Evolutionary conservation across 108 stramenopile species (phyloP).

Genomic region (Nitzschia sp.): DNA sequence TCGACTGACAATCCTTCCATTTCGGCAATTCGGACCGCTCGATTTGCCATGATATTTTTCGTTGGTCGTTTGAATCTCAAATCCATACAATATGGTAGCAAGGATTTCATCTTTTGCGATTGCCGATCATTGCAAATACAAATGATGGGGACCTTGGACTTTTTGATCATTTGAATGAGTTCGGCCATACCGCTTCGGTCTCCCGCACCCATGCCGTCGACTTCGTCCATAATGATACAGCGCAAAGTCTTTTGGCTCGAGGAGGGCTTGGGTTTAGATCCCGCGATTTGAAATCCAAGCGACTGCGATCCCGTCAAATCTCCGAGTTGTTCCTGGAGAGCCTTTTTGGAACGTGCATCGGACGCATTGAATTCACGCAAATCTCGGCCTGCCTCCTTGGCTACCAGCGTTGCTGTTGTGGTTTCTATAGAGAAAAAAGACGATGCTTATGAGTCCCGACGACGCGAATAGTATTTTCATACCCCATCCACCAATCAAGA

Average conservation of each 20-base stretch:
- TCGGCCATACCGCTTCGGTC: slow-evolving; percentile 94
- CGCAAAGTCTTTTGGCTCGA: slow-evolving; percentile 38
- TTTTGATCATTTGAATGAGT: slow-evolving; percentile 96
- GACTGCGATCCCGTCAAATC: slow-evolving; percentile 81
- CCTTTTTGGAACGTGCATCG: slow-evolving; percentile 91
- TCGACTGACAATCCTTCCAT: slow-evolving; percentile 82
- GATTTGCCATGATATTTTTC: slow-evolving; percentile 72
- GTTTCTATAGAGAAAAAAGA: slow-evolving; percentile 48
- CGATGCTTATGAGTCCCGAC: background rate
- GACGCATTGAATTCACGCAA: slow-evolving; percentile 96
- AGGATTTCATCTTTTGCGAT: slow-evolving; percentile 79
- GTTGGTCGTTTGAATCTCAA: slow-evolving; percentile 83
- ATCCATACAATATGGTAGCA: slow-evolving; percentile 95
- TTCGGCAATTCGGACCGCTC: slow-evolving; percentile 79
- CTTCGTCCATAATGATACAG: slow-evolving; percentile 98
- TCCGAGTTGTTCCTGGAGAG: slow-evolving; percentile 58
- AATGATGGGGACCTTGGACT: slow-evolving; percentile 94
- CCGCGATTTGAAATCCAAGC: slow-evolving; percentile 29
- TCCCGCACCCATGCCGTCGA: slow-evolving; percentile 98
- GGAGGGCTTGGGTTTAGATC: background rate
- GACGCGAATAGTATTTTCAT: background rate
- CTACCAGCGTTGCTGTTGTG: slow-evolving; percentile 90
- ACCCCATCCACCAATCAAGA: background rate
- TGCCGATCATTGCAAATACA: slow-evolving; percentile 99
- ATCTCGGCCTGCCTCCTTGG: slow-evolving; percentile 82